Evolutionary conservation across 2,329 filamentous ascomycete species (phyloP).

Genomic region (Fusarium floridanum): DNA sequence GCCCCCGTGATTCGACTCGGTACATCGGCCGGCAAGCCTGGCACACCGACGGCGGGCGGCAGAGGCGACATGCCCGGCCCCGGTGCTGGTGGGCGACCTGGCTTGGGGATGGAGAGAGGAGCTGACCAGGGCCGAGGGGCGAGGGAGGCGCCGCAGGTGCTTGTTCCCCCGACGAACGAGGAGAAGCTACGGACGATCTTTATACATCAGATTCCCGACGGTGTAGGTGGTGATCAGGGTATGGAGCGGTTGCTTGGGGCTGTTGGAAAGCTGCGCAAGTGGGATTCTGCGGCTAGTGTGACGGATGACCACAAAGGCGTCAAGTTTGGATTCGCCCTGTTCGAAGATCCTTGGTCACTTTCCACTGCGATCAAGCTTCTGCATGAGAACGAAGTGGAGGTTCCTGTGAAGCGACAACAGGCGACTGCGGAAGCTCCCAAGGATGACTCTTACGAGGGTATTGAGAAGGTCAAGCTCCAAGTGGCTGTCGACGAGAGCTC

Average conservation of each 20-base stretch:
- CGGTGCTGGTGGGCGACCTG: conserved; percentile 57
- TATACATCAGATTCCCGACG: conserved; percentile 85
- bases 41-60: conserved; percentile 54
- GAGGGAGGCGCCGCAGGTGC: conserved; percentile 76
- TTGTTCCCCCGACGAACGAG: conserved; percentile 87
- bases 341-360: conserved; percentile 90
- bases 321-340: conserved; percentile 96
- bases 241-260: conserved; percentile 82
- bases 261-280: conserved; percentile 85
- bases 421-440: conserved; percentile 59
- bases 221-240: conserved; percentile 80
- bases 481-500: conserved; percentile 87
- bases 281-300: conserved; percentile 78
- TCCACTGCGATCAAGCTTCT: conserved; percentile 87
- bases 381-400: conserved; percentile 82
- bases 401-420: conserved; percentile 83
- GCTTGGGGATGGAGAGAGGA: conserved; percentile 73
- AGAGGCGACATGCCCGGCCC: conserved; percentile 57
- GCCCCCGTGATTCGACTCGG: conserved; percentile 95
- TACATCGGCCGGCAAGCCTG: conserved; percentile 77
- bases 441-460: conserved; percentile 62
- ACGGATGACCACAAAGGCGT: conserved; percentile 79
- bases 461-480: conserved; percentile 78
- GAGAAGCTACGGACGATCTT: conserved; percentile 94
- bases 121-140: conserved; percentile 75